Evolutionary conservation across 495 filamentous ascomycete species (phyloP).

Genomic region (Penicillium pulvis): DNA sequence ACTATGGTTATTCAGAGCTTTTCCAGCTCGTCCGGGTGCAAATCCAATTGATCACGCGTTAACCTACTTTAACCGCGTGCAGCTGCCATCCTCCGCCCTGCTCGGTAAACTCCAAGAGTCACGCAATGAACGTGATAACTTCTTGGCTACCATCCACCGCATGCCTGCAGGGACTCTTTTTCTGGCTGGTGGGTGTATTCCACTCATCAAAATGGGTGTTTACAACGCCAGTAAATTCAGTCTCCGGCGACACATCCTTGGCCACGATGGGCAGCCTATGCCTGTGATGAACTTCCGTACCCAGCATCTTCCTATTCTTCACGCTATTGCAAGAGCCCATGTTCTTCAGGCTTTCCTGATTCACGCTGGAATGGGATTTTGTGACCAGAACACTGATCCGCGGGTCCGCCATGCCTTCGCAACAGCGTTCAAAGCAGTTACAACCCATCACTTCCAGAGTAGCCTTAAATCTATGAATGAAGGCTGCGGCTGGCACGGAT

Average conservation of each 20-base stretch:
- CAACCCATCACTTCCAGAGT: neutral
- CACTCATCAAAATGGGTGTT: conserved; percentile 23
- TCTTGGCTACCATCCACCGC: conserved; percentile 30
- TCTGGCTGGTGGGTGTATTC: conserved; percentile 25
- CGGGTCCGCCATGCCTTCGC: conserved; percentile 21
- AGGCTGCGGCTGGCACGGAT: conserved; percentile 35
- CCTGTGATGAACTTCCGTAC: conserved; percentile 38
- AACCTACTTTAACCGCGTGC: conserved; percentile 35
- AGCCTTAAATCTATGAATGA: conserved; percentile 16
- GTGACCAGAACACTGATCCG: neutral
- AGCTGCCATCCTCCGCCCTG: conserved; percentile 25
- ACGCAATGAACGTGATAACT: conserved; percentile 23
- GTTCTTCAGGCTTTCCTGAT: conserved; percentile 33
- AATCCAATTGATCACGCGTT: conserved; percentile 34
- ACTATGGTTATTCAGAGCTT: neutral
- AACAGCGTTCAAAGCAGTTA: conserved; percentile 32
- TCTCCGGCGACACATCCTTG: conserved; percentile 28
- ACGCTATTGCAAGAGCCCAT: conserved; percentile 27
- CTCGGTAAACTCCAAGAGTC: conserved; percentile 23
- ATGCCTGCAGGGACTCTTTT: conserved; percentile 32
- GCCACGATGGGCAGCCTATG: conserved; percentile 13
- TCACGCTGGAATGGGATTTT: conserved; percentile 8
- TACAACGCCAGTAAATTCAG: conserved; percentile 36
- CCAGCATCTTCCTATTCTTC: conserved; percentile 36
- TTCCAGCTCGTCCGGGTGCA: conserved; percentile 22